Evolutionary conservation across 2,329 filamentous ascomycete species (phyloP).

Genomic region (Trichothecium roseum): DNA sequence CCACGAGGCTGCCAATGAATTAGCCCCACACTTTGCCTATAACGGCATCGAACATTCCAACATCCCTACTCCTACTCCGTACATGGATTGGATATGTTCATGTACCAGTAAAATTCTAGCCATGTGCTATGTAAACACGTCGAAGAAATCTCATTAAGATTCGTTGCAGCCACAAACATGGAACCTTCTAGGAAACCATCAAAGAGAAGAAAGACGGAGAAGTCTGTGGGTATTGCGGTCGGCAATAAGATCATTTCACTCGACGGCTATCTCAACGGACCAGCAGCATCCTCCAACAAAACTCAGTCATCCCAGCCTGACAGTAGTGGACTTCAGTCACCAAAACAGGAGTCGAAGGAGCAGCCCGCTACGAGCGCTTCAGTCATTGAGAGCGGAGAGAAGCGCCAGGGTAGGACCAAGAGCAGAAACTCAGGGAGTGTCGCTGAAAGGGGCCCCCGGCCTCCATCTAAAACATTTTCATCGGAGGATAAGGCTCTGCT

Average conservation of each 20-base stretch:
- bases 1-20: no score
- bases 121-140: no score
- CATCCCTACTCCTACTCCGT: no score
- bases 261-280: slow-evolving; percentile 34
- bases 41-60: no score
- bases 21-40: no score
- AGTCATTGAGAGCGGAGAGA: not conserved
- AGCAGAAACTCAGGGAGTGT: slow-evolving; percentile 5
- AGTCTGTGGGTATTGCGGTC: slow-evolving; percentile 23
- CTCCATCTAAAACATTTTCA: not conserved
- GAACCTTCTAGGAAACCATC: slow-evolving; percentile 11
- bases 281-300: slow-evolving; percentile 15
- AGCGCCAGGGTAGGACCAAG: slow-evolving; percentile 1
- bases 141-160: no score
- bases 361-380: not conserved
- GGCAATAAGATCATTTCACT: slow-evolving; percentile 37
- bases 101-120: no score
- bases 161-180: slow-evolving; percentile 14
- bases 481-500: slow-evolving; percentile 22
- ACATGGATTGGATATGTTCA: no score
- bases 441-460: slow-evolving; percentile 6
- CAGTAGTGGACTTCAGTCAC: slow-evolving; percentile 3
- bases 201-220: slow-evolving; percentile 26
- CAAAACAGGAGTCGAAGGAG: not conserved
- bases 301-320: slow-evolving; percentile 4